These are phyloP conservation scores for Chalciporus piperatus DNA, from an alignment of 768 basidiomycete genomes.

Conservation along the genomic window DNA sequence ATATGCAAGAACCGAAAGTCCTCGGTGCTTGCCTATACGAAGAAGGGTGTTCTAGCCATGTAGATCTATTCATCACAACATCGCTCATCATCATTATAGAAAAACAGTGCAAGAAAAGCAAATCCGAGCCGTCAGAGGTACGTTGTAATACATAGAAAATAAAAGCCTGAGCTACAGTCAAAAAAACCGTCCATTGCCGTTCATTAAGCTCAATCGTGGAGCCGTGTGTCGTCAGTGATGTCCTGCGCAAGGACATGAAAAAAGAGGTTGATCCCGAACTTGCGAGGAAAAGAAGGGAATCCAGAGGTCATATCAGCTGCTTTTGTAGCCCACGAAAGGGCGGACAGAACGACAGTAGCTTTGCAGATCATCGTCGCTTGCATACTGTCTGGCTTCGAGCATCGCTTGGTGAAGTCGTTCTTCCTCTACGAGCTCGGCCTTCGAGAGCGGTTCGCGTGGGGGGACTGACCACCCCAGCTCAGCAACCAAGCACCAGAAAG, in stretches of 20 bases:
- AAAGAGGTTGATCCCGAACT: too few species aligned
- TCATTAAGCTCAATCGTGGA: conserved; percentile 1
- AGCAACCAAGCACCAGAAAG: conserved; percentile 61
- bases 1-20: too few species aligned
- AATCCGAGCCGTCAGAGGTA: not conserved
- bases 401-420: conserved; percentile 59
- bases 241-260: conserved; percentile 7
- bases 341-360: conserved; percentile 58
- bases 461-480: conserved; percentile 60
- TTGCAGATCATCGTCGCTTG: conserved; percentile 50
- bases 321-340: conserved; percentile 60
- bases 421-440: conserved; percentile 69
- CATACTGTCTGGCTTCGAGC: conserved; percentile 53
- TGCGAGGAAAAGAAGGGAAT: not conserved
- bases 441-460: conserved; percentile 58
- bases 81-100: too few species aligned
- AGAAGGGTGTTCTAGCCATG: too few species aligned
- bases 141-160: conserved; percentile 24
- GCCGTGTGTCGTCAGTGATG: conserved; percentile 26
- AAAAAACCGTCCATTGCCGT: conserved; percentile 5
- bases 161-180: conserved; percentile 21
- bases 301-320: conserved; percentile 10
- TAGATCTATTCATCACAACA: not conserved
- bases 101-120: conserved; percentile 2
- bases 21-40: too few species aligned